Base-by-base conservation (phyloP, 1,284 basidiomycete genomes). In the Trichosporon faecale region DNA sequence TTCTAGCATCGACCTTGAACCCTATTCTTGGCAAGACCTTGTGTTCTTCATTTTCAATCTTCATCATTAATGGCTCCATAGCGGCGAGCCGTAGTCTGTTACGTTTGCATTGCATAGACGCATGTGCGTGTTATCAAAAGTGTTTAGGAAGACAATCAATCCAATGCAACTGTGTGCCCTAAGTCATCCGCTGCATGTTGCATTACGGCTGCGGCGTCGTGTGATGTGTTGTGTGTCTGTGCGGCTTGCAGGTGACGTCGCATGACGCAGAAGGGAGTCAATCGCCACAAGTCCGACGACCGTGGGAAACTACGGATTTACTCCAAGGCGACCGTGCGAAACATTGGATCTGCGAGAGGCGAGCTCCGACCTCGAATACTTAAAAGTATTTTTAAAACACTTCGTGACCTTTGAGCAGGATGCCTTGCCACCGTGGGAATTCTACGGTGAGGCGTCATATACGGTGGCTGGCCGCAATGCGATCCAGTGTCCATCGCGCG, bases 51-150 rank as follows among this genome's bases (percentile, higher is more conserved):
- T 61, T n/a, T 29, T 61, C 29, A 55, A n/a, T 9, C 21, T 46
- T 46, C 16, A 18, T n/a, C 21, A 52, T 21, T 29, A 61, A n/a
- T n/a, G 57, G 57, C 57, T 61, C 57, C 49, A 52, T 21, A 61
- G 57, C 52, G 57, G 18, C 27, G 57, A 61, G 57, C 57, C 57
- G 57, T 52, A 52, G 49, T 52, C 49, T 61, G 57, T 61, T 61
- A 33, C 57, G 57, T 61, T 31, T 61, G 57, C 57, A 61, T 61
- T 61, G 57, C 57, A 61, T 61, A 33, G 11, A 29, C n/a, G 57
- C 57, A 61, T 61, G 57, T 61, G 57, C 57, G 57, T 61, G 57
- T 61, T 25, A 33, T 61, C 29, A 61, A 33, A 61, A 52, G 49
- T n/a, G 49, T n/a, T n/a, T 18, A 52, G 57, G 18, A 61, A 61